A percentile compares a stretch with the other conserved stretches of the same genome.
Evolutionary conservation across 371 early-diverging fungal species (phyloP).

Genomic region (Haplosporangium sp.): DNA sequence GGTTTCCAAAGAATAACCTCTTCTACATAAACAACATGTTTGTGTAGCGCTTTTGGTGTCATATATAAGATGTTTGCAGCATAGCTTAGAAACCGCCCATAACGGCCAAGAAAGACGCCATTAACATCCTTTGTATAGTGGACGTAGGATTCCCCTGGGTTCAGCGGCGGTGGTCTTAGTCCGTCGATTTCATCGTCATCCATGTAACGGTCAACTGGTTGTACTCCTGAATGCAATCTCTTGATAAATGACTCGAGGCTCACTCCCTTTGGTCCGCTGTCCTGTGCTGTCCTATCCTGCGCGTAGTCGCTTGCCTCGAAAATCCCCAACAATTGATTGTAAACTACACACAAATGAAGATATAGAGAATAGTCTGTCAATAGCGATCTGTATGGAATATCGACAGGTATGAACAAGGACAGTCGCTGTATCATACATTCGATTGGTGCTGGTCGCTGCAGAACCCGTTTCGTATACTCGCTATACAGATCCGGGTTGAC

Average conservation of each 20-base stretch:
- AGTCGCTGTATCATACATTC: conserved; percentile 2
- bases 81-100: conserved; percentile 28
- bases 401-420: not conserved
- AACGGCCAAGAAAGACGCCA: conserved; percentile 21
- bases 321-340: not conserved
- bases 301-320: conserved; percentile 16
- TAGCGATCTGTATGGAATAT: not conserved
- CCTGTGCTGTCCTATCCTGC: not conserved
- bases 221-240: conserved; percentile 11
- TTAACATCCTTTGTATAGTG: conserved; percentile 15
- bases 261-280: not conserved
- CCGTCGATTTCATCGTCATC: not conserved
- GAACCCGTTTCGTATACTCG: conserved; percentile 3
- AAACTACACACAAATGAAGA: not conserved
- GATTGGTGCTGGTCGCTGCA: not conserved
- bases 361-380: not conserved
- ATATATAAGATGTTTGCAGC: conserved; percentile 22
- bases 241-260: conserved; percentile 27
- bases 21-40: conserved; percentile 10
- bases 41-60: conserved; percentile 6
- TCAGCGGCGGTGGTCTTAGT: conserved; percentile 14
- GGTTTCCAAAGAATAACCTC: not conserved
- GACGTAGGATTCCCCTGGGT: conserved; percentile 30
- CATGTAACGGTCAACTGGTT: not conserved
- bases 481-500: conserved; percentile 45